phyloP scores from a whole-genome alignment of 2,329 filamentous ascomycete genomes.

The Lasiodiplodia sp. region DNA sequence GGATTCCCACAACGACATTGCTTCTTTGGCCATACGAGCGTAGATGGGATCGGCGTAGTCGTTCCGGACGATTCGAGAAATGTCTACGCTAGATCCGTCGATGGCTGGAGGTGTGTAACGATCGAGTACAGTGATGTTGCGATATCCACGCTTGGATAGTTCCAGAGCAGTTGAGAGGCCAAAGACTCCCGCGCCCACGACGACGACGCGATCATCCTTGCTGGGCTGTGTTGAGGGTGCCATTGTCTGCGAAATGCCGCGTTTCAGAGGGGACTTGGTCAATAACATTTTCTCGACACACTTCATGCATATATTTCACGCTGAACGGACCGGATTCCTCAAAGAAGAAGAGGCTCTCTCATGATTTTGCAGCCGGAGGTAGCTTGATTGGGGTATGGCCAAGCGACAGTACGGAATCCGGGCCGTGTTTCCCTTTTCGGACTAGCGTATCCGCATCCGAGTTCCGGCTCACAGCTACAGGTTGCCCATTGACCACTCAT shows the following conservation, averaged over 20 bases:
- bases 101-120: slow-evolving; percentile 30
- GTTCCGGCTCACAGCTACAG: not conserved
- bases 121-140: slow-evolving; percentile 31
- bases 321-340: not conserved
- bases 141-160: slow-evolving; percentile 27
- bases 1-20: slow-evolving; percentile 25
- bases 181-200: slow-evolving; percentile 25
- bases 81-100: slow-evolving; percentile 51
- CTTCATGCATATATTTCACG: not conserved
- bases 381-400: not conserved
- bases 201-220: slow-evolving; percentile 2
- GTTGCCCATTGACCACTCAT: slow-evolving; percentile 4
- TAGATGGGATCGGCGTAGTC: slow-evolving; percentile 44
- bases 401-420: not conserved
- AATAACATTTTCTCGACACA: not conserved
- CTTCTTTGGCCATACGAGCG: slow-evolving; percentile 39
- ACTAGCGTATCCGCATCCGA: not conserved
- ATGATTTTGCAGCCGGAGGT: not conserved
- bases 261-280: not conserved
- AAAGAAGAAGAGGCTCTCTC: not conserved
- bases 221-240: not conserved
- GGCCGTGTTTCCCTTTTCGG: not conserved
- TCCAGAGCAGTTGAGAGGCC: slow-evolving; percentile 23
- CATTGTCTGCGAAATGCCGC: not conserved
- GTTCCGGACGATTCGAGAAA: slow-evolving; percentile 49